Conservation (phyloP, 495 filamentous ascomycete species). For the Lophium mytilinum region DNA sequence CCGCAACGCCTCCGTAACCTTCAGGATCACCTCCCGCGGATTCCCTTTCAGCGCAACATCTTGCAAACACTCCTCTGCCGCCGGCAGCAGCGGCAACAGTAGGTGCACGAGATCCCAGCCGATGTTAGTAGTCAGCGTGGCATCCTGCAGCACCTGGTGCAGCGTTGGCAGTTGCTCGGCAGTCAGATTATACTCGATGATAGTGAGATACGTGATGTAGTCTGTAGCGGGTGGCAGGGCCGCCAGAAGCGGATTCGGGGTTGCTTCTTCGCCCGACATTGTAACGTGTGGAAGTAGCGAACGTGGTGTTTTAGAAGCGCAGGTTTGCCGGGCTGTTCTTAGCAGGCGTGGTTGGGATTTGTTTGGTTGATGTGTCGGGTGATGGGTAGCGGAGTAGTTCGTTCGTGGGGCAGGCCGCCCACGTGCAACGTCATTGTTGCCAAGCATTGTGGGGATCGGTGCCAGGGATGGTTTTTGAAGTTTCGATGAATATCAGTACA, state of each 20-base stretch:
- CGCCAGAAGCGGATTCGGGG: slow-evolving; percentile 28
- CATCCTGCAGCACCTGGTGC: slow-evolving; percentile 74
- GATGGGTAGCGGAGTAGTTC: no score
- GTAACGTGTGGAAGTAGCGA: neutral
- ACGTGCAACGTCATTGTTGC: no score
- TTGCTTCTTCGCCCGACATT: neutral
- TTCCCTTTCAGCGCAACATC: slow-evolving; percentile 77
- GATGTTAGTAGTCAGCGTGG: slow-evolving; percentile 76
- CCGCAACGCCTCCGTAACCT: slow-evolving; percentile 68
- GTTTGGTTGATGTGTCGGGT: no score
- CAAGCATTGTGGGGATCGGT: no score
- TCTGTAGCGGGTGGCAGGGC: slow-evolving; percentile 62
- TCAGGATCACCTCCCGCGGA: slow-evolving; percentile 86
- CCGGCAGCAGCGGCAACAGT: slow-evolving; percentile 66
- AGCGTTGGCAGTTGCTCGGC: slow-evolving; percentile 67
- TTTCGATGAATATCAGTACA: no score
- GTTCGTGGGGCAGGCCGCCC: no score
- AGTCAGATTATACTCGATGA: slow-evolving; percentile 77
- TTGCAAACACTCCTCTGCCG: slow-evolving; percentile 65
- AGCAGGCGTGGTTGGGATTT: no score
- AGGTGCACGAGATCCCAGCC: slow-evolving; percentile 93
- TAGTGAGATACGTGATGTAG: slow-evolving; percentile 78
- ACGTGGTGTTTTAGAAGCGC: no score
- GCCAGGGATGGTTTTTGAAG: no score
- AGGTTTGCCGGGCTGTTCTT: no score